A percentile compares a stretch with the other conserved stretches of the same genome.
These are phyloP conservation scores for Aspergillus quadricinctus DNA, from an alignment of 2,329 filamentous ascomycete species.

Conservation along the genomic window DNA sequence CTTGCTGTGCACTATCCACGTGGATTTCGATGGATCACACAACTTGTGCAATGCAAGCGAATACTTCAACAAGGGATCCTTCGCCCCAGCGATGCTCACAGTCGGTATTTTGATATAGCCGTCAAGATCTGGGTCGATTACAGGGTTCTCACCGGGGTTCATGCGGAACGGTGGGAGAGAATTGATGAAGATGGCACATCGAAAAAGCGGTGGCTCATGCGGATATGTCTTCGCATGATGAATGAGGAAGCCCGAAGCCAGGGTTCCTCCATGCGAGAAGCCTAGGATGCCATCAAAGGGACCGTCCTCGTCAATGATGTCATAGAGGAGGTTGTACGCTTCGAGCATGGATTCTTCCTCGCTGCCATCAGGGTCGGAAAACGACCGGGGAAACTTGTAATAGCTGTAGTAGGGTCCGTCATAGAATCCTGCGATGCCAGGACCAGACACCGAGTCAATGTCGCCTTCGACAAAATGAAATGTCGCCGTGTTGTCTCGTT, in stretches of 20 bases:
- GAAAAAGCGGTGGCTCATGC: constrained; percentile 20
- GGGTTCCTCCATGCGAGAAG: constrained; percentile 33
- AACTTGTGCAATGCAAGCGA: constrained; percentile 21
- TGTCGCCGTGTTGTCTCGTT: constrained; percentile 25
- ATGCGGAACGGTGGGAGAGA: constrained; percentile 28
- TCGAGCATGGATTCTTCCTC: constrained; percentile 19
- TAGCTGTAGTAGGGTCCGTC: constrained; percentile 32
- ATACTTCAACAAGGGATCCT: constrained; percentile 22
- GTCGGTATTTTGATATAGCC: constrained; percentile 24
- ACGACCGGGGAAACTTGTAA: constrained; percentile 25
- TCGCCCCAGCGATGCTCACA: constrained; percentile 20
- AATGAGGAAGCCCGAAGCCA: constrained; percentile 27
- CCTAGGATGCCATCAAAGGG: constrained; percentile 32
- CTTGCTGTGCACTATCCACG: constrained; percentile 22
- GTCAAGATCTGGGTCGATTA: constrained; percentile 21
- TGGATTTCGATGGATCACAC: constrained; percentile 17
- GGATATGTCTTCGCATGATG: constrained; percentile 24
- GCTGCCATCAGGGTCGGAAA: constrained; percentile 18
- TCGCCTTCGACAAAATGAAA: constrained; percentile 29
- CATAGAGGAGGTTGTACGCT: constrained; percentile 24
- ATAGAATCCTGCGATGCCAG: constrained; percentile 26
- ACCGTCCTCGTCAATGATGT: constrained; percentile 24
- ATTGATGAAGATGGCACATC: constrained; percentile 32
- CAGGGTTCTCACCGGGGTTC: constrained; percentile 16
- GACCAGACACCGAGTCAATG: constrained; percentile 23